Base-by-base conservation (phyloP, 495 filamentous ascomycete species). In the Tuber calosporum region DNA sequence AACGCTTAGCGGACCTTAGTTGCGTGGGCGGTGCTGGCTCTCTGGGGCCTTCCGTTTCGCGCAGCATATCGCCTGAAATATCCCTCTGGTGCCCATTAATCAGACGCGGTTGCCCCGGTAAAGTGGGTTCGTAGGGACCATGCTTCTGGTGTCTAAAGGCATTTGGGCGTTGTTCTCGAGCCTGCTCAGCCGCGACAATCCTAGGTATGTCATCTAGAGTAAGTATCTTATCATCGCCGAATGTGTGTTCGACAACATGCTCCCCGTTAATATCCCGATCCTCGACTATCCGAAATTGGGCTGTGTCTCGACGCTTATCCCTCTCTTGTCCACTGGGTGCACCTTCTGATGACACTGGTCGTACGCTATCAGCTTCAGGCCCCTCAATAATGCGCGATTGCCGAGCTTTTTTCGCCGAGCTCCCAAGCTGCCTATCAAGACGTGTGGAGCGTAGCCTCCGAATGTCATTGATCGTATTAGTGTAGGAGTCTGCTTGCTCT, bases 191-290 rank as follows among this genome's bases (percentile, higher is more conserved):
- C 3, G 95, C 95, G 66, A 97, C 92, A 76, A 99, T 96, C 75
- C 94, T 87, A n/a, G 95, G 94, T 75, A 99, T 97, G 81, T 99
- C 95, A 82, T 98, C 95, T 72, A 99, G 84, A 7, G 93, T 97
- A 43, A 98, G 85, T 20, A 92, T 92, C 84, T 97, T 93, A 73
- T 94, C 91, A 76, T 92, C 88, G n/a, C 92, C 92, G 76, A 99
- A 92, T 67, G 92, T 92, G 75, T 93, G 85, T 71, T 93, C 90
- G 37, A 88, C 89, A 36, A 88, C 87, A n/a, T 87, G 85, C 58
- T 94, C 91, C 39, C 89, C 88, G 73, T 89, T 90, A 45, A 85
- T 86, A 75, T 94, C 92, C 58, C 88, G 88, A 79, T 97, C 94
- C 81, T 97, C 92, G 0, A 97, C 89, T 79, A 97, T 97, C 74